Base-by-base conservation (phyloP, 2,329 filamentous ascomycete species). In the Trichoderma asperellum region DNA sequence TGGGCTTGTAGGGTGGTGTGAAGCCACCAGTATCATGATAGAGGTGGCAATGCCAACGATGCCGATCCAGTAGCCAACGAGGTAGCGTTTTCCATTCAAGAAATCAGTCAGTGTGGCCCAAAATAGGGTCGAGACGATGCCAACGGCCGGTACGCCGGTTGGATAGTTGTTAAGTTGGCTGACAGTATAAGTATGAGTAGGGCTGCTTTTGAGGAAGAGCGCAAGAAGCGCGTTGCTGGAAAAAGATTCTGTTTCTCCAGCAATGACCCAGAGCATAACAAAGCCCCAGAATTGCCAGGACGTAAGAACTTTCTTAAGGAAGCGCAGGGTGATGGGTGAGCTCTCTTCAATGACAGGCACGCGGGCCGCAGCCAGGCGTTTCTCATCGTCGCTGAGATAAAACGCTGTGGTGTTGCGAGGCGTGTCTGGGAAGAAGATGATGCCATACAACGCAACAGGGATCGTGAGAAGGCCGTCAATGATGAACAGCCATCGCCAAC, bases 401-500 rank as follows among this genome's bases (percentile, higher is more conserved):
- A 79, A 80, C 0, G 82, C 82, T 1, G 79, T 79, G 0, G 84
- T 79, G 0, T 85, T 86, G 27, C 83, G 82, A 0, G 78, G 86
- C 75, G 70, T 86, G 21, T 80, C 79, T 0, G 79, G 79, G 57
- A 81, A 80, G 53, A 81, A 73, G 32, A 80, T 65, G 73, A 78
- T 75, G 16, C 79, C 79, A 12, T 78, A 78, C 0, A 79, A 18
- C 2, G 79, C 79, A 6, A 81, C 73, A 0, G 79, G 77, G 2
- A 81, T 72, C 4, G 79, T 80, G 1, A 81, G 83, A 1, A 85
- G 81, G 1, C 90, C 90, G 75, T 92, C 90, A 11, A 92, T 86
- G 49, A 92, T 89, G 78, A 92, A 92, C 0, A 92, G 81, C 89
- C 88, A 91, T 2, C 88, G 81, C 89, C 89, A 92, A 7, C 89